phyloP scores from a whole-genome alignment of 331 rosid genomes.

The Malus hybrid region DNA sequence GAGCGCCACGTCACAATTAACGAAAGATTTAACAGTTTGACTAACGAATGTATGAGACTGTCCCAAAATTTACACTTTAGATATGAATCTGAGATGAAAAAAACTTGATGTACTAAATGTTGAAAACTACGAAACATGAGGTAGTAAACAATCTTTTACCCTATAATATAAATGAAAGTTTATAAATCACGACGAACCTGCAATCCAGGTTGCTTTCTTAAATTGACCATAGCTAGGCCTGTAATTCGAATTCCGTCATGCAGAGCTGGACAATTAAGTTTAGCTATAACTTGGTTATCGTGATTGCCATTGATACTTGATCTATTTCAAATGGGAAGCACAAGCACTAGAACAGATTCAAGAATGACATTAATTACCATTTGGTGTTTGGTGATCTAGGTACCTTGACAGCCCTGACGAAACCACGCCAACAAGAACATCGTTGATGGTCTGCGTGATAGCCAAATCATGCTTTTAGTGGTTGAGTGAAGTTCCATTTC shows the following conservation, averaged over 20 bases:
- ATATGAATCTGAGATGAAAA: too few species aligned
- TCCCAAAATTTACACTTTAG: too few species aligned
- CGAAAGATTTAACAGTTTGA: too few species aligned
- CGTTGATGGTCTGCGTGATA: conserved; percentile 71
- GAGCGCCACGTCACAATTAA: too few species aligned
- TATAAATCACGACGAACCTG: conserved; percentile 39
- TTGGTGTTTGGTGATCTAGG: conserved; percentile 48
- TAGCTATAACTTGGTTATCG: not conserved
- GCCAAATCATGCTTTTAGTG: not conserved
- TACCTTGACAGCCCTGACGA: conserved; percentile 78
- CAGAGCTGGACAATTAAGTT: conserved; percentile 33
- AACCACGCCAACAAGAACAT: conserved; percentile 70
- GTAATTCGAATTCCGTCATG: conserved; percentile 66
- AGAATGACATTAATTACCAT: conserved; percentile 43
- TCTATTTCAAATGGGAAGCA: not conserved
- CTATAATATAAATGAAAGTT: not conserved
- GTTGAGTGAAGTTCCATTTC: too few species aligned
- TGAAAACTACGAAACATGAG: too few species aligned
- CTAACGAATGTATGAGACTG: too few species aligned
- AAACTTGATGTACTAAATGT: too few species aligned
- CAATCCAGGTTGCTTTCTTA: conserved; percentile 56
- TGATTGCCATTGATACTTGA: not conserved
- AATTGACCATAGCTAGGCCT: conserved; percentile 77
- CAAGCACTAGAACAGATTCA: too few species aligned
- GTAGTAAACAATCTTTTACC: too few species aligned